phyloP scores from a whole-genome alignment of 345 rosid genomes.

The Durio zibethinus region DNA sequence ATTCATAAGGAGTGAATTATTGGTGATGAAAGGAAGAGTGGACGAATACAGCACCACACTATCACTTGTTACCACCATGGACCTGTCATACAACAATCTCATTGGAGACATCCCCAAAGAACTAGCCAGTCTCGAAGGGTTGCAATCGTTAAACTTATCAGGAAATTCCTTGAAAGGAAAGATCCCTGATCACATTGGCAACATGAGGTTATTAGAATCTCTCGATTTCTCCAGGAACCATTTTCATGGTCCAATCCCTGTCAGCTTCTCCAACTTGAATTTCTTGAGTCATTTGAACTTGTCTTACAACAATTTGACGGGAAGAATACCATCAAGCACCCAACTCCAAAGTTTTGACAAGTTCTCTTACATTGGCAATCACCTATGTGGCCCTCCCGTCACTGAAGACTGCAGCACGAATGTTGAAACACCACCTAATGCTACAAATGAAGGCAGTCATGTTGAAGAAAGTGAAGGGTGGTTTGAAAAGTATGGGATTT shows the following conservation, averaged over 20 bases:
- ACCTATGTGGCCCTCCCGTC: constrained; percentile 22
- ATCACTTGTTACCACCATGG: background rate
- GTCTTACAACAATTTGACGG: constrained; percentile 19
- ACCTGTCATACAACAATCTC: constrained; percentile 8
- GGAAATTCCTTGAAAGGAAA: constrained; percentile 2
- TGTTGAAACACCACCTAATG: background rate
- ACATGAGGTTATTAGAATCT: constrained; percentile 8
- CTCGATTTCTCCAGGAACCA: constrained; percentile 21
- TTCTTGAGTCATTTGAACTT: constrained; percentile 22
- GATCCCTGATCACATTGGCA: constrained; percentile 6
- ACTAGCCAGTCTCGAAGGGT: background rate
- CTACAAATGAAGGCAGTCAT: background rate
- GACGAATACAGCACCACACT: background rate
- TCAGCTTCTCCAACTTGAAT: constrained; percentile 8
- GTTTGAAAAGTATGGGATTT: constrained; percentile 12
- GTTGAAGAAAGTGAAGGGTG: background rate
- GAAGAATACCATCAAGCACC: constrained; percentile 21
- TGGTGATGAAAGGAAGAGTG: constrained; percentile 8
- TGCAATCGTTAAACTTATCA: constrained; percentile 10
- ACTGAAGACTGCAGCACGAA: background rate
- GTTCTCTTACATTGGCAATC: constrained; percentile 15
- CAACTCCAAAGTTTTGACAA: constrained; percentile 24
- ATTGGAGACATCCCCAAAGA: constrained; percentile 16
- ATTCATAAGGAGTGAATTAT: background rate
- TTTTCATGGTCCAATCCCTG: constrained; percentile 16